These are phyloP conservation scores for Talinum fruticosum DNA, from an alignment of 148 eudicot genomes.

Conservation along the genomic window DNA sequence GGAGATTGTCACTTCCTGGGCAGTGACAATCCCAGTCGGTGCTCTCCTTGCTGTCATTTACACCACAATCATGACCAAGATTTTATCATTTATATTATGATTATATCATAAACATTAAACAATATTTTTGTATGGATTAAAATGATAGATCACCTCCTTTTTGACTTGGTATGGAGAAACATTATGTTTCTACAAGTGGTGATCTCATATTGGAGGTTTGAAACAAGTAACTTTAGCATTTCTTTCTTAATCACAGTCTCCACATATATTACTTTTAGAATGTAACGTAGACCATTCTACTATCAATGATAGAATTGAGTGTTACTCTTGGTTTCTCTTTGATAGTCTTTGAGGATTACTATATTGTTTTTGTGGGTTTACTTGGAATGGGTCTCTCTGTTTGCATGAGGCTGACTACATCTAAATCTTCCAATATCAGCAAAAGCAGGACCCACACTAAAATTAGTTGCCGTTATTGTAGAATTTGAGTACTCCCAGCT, in stretches of 20 bases:
- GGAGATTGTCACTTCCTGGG: conserved; percentile 87
- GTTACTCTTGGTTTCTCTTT: not conserved
- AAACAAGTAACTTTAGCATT: not conserved
- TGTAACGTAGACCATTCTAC: not conserved
- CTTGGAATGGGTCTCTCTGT: too few species aligned
- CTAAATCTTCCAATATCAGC: too few species aligned
- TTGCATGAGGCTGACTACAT: too few species aligned
- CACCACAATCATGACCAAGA: conserved; percentile 72
- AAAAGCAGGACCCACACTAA: too few species aligned
- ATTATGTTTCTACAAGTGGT: conserved; percentile 23
- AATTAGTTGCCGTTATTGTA: too few species aligned
- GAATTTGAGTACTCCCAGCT: not conserved
- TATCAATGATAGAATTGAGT: not conserved
- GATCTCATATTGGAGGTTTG: conserved; percentile 6
- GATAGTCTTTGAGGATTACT: too few species aligned
- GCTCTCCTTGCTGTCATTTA: conserved; percentile 60
- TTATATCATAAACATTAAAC: conserved; percentile 9
- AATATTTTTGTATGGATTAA: conserved; percentile 18
- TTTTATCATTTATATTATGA: conserved; percentile 54
- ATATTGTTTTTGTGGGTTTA: too few species aligned
- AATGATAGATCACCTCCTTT: conserved; percentile 22
- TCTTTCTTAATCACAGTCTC: not conserved
- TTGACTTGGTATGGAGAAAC: conserved; percentile 21
- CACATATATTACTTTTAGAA: not conserved
- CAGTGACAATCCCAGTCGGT: conserved; percentile 82